Percentiles rank a stretch among this genome's conserved stretches.
Evolutionary conservation across 768 basidiomycete species (phyloP).

Genomic region (Lactarius hatsudake): DNA sequence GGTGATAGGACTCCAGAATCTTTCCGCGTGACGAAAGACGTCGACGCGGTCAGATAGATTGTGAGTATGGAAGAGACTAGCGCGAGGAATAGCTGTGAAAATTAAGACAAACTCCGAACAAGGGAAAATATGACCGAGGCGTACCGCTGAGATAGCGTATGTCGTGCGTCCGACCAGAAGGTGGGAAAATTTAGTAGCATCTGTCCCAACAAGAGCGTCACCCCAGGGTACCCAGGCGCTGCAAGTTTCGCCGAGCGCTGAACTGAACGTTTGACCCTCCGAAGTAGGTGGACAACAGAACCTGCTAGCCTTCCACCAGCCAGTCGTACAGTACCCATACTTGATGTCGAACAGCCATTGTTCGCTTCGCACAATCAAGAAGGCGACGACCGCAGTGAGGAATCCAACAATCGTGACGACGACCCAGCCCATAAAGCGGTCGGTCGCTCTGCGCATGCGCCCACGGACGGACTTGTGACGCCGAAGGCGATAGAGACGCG

Average conservation of each 20-base stretch:
- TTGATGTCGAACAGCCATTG: constrained; percentile 90
- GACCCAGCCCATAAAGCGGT: constrained; percentile 84
- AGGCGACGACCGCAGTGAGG: constrained; percentile 81
- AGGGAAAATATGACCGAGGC: constrained; percentile 31
- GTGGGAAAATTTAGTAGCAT: constrained; percentile 36
- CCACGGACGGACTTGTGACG: constrained; percentile 68
- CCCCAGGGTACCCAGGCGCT: constrained; percentile 76
- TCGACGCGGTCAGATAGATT: constrained; percentile 82
- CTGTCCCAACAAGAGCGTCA: constrained; percentile 43
- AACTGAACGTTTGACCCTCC: constrained; percentile 18
- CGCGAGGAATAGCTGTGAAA: constrained; percentile 65
- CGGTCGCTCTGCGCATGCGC: constrained; percentile 57
- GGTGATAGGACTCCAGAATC: constrained; percentile 72
- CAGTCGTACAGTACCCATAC: constrained; percentile 75
- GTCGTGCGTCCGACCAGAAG: constrained; percentile 59
- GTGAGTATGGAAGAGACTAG: constrained; percentile 75
- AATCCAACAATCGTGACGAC: constrained; percentile 88
- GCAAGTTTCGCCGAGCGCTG: constrained; percentile 43
- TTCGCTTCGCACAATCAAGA: constrained; percentile 80
- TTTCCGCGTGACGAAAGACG: constrained; percentile 83
- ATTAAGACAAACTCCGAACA: background rate
- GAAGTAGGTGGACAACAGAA: constrained; percentile 69
- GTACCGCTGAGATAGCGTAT: constrained; percentile 77
- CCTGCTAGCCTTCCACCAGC: constrained; percentile 70
- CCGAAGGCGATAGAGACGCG: constrained; percentile 71